phyloP scores from a whole-genome alignment of 768 basidiomycete species.

The Trametes elegans region DNA sequence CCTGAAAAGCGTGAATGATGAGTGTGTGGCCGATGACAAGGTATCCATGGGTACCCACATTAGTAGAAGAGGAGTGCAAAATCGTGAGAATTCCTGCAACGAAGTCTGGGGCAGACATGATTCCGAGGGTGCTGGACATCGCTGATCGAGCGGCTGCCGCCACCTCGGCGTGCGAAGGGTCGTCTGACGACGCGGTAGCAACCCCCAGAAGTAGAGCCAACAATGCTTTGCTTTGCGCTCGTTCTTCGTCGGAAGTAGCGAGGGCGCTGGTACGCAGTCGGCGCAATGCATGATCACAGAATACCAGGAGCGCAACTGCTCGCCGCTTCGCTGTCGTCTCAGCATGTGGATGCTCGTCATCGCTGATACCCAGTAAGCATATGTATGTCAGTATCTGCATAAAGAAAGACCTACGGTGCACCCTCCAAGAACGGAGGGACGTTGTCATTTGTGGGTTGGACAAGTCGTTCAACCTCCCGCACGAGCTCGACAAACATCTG shows the following conservation, averaged over 20 bases:
- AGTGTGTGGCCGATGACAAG: neutral
- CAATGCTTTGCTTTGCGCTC: constrained; percentile 48
- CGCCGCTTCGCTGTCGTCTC: constrained; percentile 51
- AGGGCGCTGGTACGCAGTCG: constrained; percentile 27
- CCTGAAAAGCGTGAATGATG: constrained; percentile 36
- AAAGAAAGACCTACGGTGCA: constrained; percentile 42
- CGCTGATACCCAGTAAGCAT: constrained; percentile 39
- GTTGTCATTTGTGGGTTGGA: constrained; percentile 38
- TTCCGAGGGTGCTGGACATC: constrained; percentile 52
- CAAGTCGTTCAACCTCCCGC: constrained; percentile 59
- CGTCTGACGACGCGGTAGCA: constrained; percentile 13
- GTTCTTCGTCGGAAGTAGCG: constrained; percentile 19
- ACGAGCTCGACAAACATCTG: constrained; percentile 66
- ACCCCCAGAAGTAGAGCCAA: constrained; percentile 30
- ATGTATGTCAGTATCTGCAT: neutral
- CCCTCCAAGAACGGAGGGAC: constrained; percentile 53
- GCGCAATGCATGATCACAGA: constrained; percentile 55
- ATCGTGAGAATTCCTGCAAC: constrained; percentile 54
- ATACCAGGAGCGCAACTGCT: constrained; percentile 65
- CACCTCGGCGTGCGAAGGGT: constrained; percentile 36
- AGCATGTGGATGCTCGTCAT: constrained; percentile 55
- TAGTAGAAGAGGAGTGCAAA: constrained; percentile 43
- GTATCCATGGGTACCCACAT: constrained; percentile 39
- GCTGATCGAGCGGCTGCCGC: constrained; percentile 46
- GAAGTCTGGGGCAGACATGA: constrained; percentile 74